Evolutionary conservation across 805 yeast species (phyloP).

Genomic region (Ogataea trehaloabstinens): DNA sequence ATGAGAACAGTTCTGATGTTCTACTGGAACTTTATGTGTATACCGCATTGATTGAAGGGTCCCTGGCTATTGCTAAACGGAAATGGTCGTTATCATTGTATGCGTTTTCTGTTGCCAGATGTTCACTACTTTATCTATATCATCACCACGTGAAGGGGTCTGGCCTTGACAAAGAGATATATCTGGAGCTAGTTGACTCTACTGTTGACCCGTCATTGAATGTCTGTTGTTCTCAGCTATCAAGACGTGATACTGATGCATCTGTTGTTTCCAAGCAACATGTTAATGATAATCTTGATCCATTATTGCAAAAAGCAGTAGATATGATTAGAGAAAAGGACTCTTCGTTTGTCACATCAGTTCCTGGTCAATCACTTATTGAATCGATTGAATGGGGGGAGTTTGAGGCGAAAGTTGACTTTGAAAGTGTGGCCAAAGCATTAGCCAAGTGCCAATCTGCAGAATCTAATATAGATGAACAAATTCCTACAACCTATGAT

Average conservation of each 20-base stretch:
- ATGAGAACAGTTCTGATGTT: conserved; percentile 36
- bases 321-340: conserved; percentile 36
- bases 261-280: conserved; percentile 46
- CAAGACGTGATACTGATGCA: conserved; percentile 42
- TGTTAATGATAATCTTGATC: conserved; percentile 31
- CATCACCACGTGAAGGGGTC: conserved; percentile 23
- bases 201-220: conserved; percentile 65
- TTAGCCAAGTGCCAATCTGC: conserved; percentile 42
- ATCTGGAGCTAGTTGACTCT: conserved; percentile 55
- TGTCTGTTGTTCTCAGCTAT: conserved; percentile 32
- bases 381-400: conserved; percentile 47
- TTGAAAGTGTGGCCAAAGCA: conserved; percentile 68
- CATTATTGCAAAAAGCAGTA: conserved; percentile 38
- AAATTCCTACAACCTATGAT: conserved; percentile 52
- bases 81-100: conserved; percentile 54
- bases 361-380: conserved; percentile 20
- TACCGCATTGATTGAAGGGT: conserved; percentile 33
- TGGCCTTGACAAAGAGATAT: conserved; percentile 35
- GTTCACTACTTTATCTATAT: conserved; percentile 55
- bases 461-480: conserved; percentile 30
- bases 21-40: conserved; percentile 38
- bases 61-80: conserved; percentile 48
- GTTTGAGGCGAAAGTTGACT: conserved; percentile 58
- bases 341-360: conserved; percentile 35
- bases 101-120: conserved; percentile 58